Evolutionary conservation across 805 yeast species (phyloP).

Genomic region (Sungouiozyma intestinalis): DNA sequence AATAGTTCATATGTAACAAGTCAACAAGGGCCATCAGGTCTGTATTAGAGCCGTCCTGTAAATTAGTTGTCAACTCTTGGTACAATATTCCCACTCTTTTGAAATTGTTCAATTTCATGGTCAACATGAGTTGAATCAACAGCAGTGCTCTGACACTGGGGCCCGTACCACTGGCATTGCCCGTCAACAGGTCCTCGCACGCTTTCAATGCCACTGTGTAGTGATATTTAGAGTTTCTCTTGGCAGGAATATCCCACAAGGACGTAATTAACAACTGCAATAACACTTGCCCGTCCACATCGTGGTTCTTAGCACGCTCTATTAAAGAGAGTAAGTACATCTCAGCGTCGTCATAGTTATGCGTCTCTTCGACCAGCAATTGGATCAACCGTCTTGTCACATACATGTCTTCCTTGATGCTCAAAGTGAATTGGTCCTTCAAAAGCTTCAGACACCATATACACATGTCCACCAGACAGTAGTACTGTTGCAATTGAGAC

Average conservation of each 20-base stretch:
- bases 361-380: slow-evolving; percentile 24
- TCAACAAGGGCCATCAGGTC: not conserved
- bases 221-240: slow-evolving; percentile 12
- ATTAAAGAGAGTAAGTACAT: slow-evolving; percentile 16
- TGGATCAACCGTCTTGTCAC: slow-evolving; percentile 20
- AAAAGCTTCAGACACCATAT: slow-evolving; percentile 15
- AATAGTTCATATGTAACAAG: not conserved
- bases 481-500: slow-evolving; percentile 24
- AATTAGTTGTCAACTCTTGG: not conserved
- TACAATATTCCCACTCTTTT: not conserved
- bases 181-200: slow-evolving; percentile 11
- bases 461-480: slow-evolving; percentile 23
- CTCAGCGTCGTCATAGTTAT: slow-evolving; percentile 22
- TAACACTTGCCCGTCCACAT: slow-evolving; percentile 15
- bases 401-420: slow-evolving; percentile 20
- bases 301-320: slow-evolving; percentile 18
- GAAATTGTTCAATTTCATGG: not conserved
- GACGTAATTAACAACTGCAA: slow-evolving; percentile 6
- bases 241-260: slow-evolving; percentile 12
- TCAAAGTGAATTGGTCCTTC: slow-evolving; percentile 10
- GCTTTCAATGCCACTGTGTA: slow-evolving; percentile 18
- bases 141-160: not conserved
- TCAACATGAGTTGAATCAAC: not conserved
- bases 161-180: not conserved
- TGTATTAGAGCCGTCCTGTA: not conserved